Evolutionary conservation across 106 monocot genomes (phyloP).

Genomic region (Dioscorea zingiberensis): DNA sequence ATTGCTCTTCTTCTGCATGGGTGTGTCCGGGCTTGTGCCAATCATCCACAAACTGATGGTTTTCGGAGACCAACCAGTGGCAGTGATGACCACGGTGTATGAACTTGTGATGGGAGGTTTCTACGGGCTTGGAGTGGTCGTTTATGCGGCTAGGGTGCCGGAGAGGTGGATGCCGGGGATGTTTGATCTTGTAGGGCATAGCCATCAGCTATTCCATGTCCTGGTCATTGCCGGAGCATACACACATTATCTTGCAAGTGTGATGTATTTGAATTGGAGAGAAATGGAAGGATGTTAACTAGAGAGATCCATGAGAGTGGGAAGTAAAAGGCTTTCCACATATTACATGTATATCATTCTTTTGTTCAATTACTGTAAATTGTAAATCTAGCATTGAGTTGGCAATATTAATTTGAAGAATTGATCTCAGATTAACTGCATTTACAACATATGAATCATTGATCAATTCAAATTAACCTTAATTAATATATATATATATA

Average conservation of each 20-base stretch:
- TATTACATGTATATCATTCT: no score
- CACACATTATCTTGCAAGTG: conserved; percentile 28
- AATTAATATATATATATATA: no score
- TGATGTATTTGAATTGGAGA: conserved; percentile 38
- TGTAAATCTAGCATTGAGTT: no score
- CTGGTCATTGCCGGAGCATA: conserved; percentile 41
- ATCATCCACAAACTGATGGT: conserved; percentile 31
- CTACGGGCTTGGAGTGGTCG: conserved; percentile 33
- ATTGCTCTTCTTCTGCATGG: conserved; percentile 34
- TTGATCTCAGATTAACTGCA: no score
- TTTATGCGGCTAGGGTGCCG: conserved; percentile 32
- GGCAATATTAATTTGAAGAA: no score
- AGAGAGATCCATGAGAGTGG: no score
- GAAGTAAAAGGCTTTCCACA: no score
- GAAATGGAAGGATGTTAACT: conserved; percentile 25
- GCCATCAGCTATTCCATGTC: conserved; percentile 45
- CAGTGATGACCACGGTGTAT: conserved; percentile 19
- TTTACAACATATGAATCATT: no score
- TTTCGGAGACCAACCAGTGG: conserved; percentile 27
- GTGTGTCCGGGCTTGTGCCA: conserved; percentile 27
- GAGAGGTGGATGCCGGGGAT: conserved; percentile 50
- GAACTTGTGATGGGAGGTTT: conserved; percentile 25
- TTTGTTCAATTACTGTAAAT: no score
- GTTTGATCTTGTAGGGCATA: conserved; percentile 38
- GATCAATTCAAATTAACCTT: no score